Evolutionary conservation across 2,329 filamentous ascomycete species (phyloP), one percentile per base, ranked within the genome.

Genomic region (Arthrobotrys pseudoclavata): DNA sequence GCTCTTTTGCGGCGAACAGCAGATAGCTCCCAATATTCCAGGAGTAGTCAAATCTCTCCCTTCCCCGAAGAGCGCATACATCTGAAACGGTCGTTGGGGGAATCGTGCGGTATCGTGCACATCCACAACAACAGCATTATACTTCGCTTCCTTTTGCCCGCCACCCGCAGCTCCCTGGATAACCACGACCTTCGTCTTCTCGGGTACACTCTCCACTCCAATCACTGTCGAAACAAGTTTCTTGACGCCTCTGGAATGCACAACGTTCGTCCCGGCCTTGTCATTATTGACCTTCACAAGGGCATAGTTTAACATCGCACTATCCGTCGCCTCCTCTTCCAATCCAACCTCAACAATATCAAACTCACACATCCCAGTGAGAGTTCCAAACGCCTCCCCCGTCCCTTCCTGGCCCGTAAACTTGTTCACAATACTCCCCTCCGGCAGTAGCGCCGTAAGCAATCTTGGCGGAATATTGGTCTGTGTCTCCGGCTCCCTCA

Each of bases 251-350:
- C 61, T 70, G 15, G 66, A 52, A 42, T 60, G 47, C 24, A 76
- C 24, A 4, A 42, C 24, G 34, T 76, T 76, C 7, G 24, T 26
- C n/a, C 72, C 72, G 5, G 60, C n/a, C 29, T 62, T 68, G 26
- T 62, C 66, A 7, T 61, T 66, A 37, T 76, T 62, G 24, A 76
- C 72, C 52, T 76, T 76, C 12, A 76, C 48, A 10, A 76, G 34
- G 24, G 72, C 72, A 37, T 70, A 76, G 20, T 76, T 76, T 6
- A 76, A 55, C 72, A 76, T 31, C 2, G 66, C 63, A 20, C 31
- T 60, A 22, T 60, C 55, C 3, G 24, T 34, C 5, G 31, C 12
- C 18, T 29, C 15, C 3, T 63, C 71, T 6, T 45, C 66, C 3
- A 52, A 60, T 1, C 29, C 60, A 13, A 66, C 60, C 29, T 70